phyloP scores from a whole-genome alignment of 345 rosid genomes.

The Excoecaria agallocha region DNA sequence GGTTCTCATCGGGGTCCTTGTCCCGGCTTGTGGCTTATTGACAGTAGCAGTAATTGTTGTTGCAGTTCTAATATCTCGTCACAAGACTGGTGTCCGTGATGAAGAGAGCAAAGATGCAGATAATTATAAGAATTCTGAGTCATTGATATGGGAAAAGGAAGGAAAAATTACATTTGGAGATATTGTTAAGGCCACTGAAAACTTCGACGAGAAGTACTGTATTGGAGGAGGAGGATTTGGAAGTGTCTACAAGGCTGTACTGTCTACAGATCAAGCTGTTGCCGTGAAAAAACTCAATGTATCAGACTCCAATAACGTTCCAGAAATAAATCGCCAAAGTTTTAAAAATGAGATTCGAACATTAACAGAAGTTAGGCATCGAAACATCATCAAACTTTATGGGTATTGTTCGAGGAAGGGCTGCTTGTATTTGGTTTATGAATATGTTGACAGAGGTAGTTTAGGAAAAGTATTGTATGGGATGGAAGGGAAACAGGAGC shows the following conservation, averaged over 20 bases:
- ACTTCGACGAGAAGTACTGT: slow-evolving; percentile 49
- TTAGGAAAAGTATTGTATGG: slow-evolving; percentile 45
- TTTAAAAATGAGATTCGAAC: slow-evolving; percentile 56
- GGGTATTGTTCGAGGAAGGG: slow-evolving; percentile 57
- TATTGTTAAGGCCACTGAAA: slow-evolving; percentile 50
- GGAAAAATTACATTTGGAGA: slow-evolving; percentile 56
- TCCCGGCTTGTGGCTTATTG: slow-evolving; percentile 35
- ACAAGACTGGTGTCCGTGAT: slow-evolving; percentile 20
- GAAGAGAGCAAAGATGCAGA: slow-evolving; percentile 29
- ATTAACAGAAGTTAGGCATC: slow-evolving; percentile 53
- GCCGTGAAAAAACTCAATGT: slow-evolving; percentile 56
- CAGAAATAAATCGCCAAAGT: slow-evolving; percentile 35
- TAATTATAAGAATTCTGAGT: slow-evolving; percentile 17
- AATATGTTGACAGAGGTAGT: slow-evolving; percentile 56
- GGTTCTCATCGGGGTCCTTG: slow-evolving; percentile 37
- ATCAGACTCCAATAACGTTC: slow-evolving; percentile 39
- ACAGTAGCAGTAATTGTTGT: slow-evolving; percentile 19
- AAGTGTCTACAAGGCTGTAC: slow-evolving; percentile 51
- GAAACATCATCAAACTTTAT: slow-evolving; percentile 62
- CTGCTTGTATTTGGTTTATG: slow-evolving; percentile 53
- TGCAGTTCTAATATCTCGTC: slow-evolving; percentile 11
- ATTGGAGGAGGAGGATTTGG: slow-evolving; percentile 71
- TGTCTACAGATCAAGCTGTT: slow-evolving; percentile 43
- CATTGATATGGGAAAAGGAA: slow-evolving; percentile 59
- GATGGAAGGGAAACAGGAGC: slow-evolving; percentile 29